Evolutionary conservation across 148 eudicot genomes (phyloP).

Genomic region (Dianthus caryophyllus): DNA sequence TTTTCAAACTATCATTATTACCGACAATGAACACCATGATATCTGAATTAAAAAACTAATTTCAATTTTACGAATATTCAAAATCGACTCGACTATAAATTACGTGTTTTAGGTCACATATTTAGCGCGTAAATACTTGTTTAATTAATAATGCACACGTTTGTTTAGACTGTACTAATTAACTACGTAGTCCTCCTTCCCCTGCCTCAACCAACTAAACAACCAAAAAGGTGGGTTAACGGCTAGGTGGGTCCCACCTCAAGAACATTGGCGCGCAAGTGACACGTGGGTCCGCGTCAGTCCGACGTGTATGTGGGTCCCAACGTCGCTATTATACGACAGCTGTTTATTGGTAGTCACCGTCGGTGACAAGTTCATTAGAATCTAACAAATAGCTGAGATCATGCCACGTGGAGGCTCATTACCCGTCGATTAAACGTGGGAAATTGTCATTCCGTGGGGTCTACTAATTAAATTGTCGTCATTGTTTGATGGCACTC

Average conservation of each 20-base stretch:
- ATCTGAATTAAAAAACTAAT: too few species aligned
- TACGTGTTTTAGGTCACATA: too few species aligned
- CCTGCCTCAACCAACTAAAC: not conserved
- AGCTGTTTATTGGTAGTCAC: slow-evolving; percentile 25
- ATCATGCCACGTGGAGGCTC: slow-evolving; percentile 7
- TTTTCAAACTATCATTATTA: too few species aligned
- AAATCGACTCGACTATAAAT: too few species aligned
- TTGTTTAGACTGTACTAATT: not conserved
- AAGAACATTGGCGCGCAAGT: not conserved
- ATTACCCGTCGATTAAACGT: not conserved
- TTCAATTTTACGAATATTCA: too few species aligned
- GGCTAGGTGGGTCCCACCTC: slow-evolving; percentile 9
- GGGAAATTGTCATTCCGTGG: too few species aligned
- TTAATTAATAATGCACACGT: too few species aligned
- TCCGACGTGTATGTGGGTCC: slow-evolving; percentile 42
- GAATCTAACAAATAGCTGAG: not conserved
- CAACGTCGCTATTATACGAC: slow-evolving; percentile 24
- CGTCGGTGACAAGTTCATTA: slow-evolving; percentile 8
- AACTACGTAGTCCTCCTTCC: not conserved
- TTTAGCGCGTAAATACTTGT: too few species aligned
- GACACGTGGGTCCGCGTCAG: slow-evolving; percentile 42
- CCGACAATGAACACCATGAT: too few species aligned
- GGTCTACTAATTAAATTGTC: too few species aligned
- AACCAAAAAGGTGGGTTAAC: not conserved
- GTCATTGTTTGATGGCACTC: too few species aligned